phyloP scores from a whole-genome alignment of 2,329 filamentous ascomycete species.

The Penicillium capsulatum region DNA sequence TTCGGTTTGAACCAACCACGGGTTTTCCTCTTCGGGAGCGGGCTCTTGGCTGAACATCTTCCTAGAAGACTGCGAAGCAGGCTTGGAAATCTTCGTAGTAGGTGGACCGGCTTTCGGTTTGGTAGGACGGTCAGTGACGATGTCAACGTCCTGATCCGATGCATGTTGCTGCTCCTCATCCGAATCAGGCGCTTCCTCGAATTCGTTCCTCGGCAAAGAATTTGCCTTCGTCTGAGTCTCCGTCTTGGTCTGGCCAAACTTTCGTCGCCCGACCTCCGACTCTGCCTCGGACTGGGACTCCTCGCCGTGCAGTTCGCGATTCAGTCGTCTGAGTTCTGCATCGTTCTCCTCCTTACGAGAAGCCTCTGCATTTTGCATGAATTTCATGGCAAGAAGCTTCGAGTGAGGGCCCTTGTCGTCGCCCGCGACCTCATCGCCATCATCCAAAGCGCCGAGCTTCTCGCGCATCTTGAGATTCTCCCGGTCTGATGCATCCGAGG shows the following conservation, averaged over 20 bases:
- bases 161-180: conserved; percentile 37
- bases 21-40: conserved; percentile 32
- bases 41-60: conserved; percentile 13
- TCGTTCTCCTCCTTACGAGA: conserved; percentile 75
- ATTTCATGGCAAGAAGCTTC: conserved; percentile 77
- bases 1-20: conserved; percentile 36
- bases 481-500: conserved; percentile 44
- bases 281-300: conserved; percentile 54
- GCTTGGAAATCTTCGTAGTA: conserved; percentile 15
- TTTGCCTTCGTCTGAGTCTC: conserved; percentile 28
- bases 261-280: conserved; percentile 60
- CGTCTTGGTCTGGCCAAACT: conserved; percentile 36
- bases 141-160: conserved; percentile 33
- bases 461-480: conserved; percentile 36
- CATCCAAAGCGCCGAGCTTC: conserved; percentile 48
- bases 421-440: conserved; percentile 42
- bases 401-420: conserved; percentile 51
- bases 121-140: conserved; percentile 28
- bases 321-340: conserved; percentile 65
- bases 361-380: conserved; percentile 88
- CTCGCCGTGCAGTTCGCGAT: conserved; percentile 63
- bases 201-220: conserved; percentile 48
- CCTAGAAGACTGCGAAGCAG: conserved; percentile 12
- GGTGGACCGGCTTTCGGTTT: conserved; percentile 19
- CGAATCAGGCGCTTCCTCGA: conserved; percentile 57